Percentiles rank a stretch among this genome's conserved stretches.
These are phyloP conservation scores for Metarhizium brunneum DNA, from an alignment of 2,329 filamentous ascomycete species.

Conservation along the genomic window DNA sequence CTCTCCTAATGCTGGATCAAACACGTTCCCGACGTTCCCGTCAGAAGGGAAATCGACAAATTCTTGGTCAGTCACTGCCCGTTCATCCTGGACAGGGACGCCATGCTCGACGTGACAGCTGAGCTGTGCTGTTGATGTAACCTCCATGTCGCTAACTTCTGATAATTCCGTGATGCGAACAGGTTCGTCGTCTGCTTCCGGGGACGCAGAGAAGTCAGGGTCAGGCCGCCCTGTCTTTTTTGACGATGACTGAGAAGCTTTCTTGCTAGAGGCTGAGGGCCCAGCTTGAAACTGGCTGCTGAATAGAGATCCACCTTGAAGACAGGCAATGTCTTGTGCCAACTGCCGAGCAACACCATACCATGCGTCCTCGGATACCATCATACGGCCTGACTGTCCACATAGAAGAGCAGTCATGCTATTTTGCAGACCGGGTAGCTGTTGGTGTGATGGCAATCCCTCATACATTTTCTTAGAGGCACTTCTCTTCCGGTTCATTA, in stretches of 20 bases:
- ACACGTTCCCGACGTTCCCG: not conserved
- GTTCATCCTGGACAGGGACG: not conserved
- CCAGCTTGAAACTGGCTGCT: slow-evolving; percentile 3
- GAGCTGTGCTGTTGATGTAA: not conserved
- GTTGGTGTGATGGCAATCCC: not conserved
- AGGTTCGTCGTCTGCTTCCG: not conserved
- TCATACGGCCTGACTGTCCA: slow-evolving; percentile 1
- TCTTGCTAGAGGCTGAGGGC: not conserved
- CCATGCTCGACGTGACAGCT: not conserved
- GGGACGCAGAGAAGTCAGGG: not conserved
- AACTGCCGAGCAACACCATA: slow-evolving; percentile 7
- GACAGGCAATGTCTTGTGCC: slow-evolving; percentile 6
- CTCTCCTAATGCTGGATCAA: not conserved
- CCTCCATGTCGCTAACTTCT: not conserved
- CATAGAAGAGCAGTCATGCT: slow-evolving; percentile 5
- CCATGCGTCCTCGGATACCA: slow-evolving; percentile 11
- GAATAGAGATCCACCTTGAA: slow-evolving; percentile 6
- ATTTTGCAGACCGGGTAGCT: slow-evolving; percentile 3
- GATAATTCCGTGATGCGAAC: not conserved
- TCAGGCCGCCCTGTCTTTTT: not conserved
- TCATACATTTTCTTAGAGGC: not conserved
- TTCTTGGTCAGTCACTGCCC: not conserved
- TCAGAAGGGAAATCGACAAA: not conserved
- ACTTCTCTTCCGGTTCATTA: not conserved
- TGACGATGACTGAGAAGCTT: not conserved